Evolutionary conservation across 169 alveolate genomes (phyloP), one percentile per base, ranked within the genome.

Genomic region (Perkinsus olseni): DNA sequence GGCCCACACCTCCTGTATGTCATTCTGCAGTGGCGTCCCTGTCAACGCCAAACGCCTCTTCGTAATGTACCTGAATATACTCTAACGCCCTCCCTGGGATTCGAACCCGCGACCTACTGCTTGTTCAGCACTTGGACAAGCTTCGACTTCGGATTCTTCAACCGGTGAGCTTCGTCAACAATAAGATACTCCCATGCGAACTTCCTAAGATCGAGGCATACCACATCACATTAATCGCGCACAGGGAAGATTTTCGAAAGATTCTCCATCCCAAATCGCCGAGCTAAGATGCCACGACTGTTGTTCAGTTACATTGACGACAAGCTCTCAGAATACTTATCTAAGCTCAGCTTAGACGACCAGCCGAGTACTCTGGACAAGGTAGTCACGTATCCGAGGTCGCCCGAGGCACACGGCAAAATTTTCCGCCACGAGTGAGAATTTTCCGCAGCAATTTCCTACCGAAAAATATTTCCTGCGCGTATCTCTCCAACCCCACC

Each of bases 1-100:
- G n/a, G 99, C 98, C 99, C 99, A 98, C 91, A 98, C 95, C 95
- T 98, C 99, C 96, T 97, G 98, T 28, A 98, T 94, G 93, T 98
- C 98, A 93, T 98, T 98, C 94, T 98, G 99, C 50, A 98, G 96
- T 0, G 99, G 99, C 34, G 99, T 98, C 24, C 99, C 99, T 37
- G 95, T 39, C 50, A 94, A 91, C 17, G 62, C 62, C 62, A 45
- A 17, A 45, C 62, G 62, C 62, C 62, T 45, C 62, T 45, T 45
- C 24, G 62, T 45, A 10, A 45, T 45, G 62, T 45, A 45, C 62
- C 62, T 45, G 6, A 17, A 6, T 6, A 45, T 45, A 45, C 6
- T 45, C 24, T 10, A 45, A 45, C 17, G 17, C 62, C 93, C 91
- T 91, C 93, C 92, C 91, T 94, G 96, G 50, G 95, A 95, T 91